These are phyloP conservation scores for Aspergillus eucalypticola DNA, from an alignment of 2,329 filamentous ascomycete species.

Conservation along the genomic window DNA sequence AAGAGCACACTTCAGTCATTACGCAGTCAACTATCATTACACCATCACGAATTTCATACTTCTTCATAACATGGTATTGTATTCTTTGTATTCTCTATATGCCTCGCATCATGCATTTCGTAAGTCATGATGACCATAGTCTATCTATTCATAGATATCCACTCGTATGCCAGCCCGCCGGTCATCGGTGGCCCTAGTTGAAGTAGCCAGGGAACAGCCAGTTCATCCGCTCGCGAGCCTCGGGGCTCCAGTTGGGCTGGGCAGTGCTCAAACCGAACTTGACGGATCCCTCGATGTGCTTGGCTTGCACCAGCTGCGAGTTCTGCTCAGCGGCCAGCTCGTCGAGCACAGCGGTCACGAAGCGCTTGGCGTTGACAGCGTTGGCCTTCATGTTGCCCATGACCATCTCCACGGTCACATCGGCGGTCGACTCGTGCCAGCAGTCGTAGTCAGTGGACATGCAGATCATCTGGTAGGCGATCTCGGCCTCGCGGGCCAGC, in stretches of 20 bases:
- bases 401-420: slow-evolving; percentile 94
- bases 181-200: slow-evolving; percentile 32
- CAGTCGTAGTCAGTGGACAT: slow-evolving; percentile 99
- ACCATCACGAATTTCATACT: background rate
- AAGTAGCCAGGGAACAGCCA: slow-evolving; percentile 88
- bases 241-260: slow-evolving; percentile 68
- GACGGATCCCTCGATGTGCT: slow-evolving; percentile 74
- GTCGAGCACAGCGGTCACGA: slow-evolving; percentile 85
- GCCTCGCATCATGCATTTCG: background rate
- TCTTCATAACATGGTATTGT: background rate
- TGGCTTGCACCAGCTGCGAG: slow-evolving; percentile 71
- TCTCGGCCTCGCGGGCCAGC: slow-evolving; percentile 91
- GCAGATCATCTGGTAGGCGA: slow-evolving; percentile 97
- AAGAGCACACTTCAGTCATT: background rate
- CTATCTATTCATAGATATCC: background rate
- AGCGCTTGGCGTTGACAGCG: slow-evolving; percentile 77
- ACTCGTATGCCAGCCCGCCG: background rate
- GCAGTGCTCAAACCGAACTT: slow-evolving; percentile 86
- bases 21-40: background rate
- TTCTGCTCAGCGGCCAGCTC: slow-evolving; percentile 78
- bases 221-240: slow-evolving; percentile 75
- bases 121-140: background rate
- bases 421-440: slow-evolving; percentile 78
- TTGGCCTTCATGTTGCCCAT: slow-evolving; percentile 96
- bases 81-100: background rate